Evolutionary conservation across 495 filamentous ascomycete species (phyloP).

Genomic region (Podospora didyma): DNA sequence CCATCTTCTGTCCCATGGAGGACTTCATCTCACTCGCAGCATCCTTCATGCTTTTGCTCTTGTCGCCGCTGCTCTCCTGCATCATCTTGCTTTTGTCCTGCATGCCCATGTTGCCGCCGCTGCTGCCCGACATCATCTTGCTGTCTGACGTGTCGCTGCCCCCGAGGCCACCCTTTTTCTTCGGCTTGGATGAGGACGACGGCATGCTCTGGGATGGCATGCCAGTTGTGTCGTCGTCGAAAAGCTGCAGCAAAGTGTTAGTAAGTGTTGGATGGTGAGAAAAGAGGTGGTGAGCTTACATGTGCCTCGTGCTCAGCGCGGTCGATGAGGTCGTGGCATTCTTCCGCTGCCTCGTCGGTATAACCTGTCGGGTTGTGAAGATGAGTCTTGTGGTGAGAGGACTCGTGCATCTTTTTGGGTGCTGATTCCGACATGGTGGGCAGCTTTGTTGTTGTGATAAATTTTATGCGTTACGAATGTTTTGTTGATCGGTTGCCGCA

Average conservation of each 20-base stretch:
- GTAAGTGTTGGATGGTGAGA: neutral
- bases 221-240: slow-evolving; percentile 16
- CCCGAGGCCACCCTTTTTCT: slow-evolving; percentile 9
- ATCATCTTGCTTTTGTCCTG: neutral
- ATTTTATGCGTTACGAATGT: no score
- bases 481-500: no score
- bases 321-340: slow-evolving; percentile 28
- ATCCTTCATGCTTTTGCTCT: slow-evolving; percentile 11
- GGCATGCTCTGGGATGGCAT: slow-evolving; percentile 1
- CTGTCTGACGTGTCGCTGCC: neutral
- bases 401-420: neutral
- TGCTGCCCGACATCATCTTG: neutral
- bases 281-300: slow-evolving; percentile 1
- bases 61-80: slow-evolving; percentile 5
- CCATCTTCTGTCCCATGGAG: slow-evolving; percentile 19
- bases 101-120: slow-evolving; percentile 1
- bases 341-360: slow-evolving; percentile 23
- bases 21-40: neutral
- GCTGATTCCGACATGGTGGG: no score
- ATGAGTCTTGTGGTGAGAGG: slow-evolving; percentile 8
- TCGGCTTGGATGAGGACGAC: slow-evolving; percentile 8
- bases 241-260: slow-evolving; percentile 8
- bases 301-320: slow-evolving; percentile 27
- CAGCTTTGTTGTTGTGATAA: no score
- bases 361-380: slow-evolving; percentile 18